A percentile compares a stretch with the other conserved stretches of the same genome.
phyloP scores from a whole-genome alignment of 495 filamentous ascomycete genomes.

The Penicillium antarcticum region DNA sequence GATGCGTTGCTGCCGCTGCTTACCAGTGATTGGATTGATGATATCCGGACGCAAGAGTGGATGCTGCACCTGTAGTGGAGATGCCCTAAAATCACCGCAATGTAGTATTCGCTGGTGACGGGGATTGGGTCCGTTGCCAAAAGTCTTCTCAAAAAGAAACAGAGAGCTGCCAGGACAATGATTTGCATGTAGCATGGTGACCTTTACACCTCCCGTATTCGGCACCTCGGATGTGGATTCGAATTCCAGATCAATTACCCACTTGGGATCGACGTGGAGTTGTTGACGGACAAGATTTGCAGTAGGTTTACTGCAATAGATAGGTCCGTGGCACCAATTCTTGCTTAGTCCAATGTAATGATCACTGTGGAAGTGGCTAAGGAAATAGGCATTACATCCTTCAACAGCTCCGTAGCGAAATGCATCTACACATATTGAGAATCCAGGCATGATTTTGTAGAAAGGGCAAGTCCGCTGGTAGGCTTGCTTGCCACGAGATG shows the following conservation, averaged over 20 bases:
- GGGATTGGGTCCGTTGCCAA: conserved; percentile 55
- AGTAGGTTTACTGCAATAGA: conserved; percentile 92
- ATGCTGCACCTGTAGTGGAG: conserved; percentile 80
- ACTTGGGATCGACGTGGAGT: conserved; percentile 81
- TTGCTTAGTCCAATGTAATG: conserved; percentile 91
- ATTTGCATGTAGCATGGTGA: conserved; percentile 95
- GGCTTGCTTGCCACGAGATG: conserved; percentile 82
- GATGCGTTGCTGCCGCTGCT: conserved; percentile 75
- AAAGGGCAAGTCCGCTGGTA: conserved; percentile 92
- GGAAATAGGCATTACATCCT: conserved; percentile 91
- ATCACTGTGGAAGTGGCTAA: conserved; percentile 97
- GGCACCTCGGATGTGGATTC: conserved; percentile 78
- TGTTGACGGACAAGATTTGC: conserved; percentile 85
- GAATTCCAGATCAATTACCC: conserved; percentile 81
- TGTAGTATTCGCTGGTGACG: conserved; percentile 78
- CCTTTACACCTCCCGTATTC: conserved; percentile 71
- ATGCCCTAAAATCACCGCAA: conserved; percentile 94
- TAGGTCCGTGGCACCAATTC: conserved; percentile 89
- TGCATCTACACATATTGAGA: conserved; percentile 91
- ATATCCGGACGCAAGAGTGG: conserved; percentile 74
- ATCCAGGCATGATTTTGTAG: conserved; percentile 93
- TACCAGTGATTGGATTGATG: conserved; percentile 62
- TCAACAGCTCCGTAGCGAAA: conserved; percentile 93
- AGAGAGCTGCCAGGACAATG: conserved; percentile 95
- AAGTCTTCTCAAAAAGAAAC: conserved; percentile 82